phyloP scores from a whole-genome alignment of 2,329 filamentous ascomycete species.

The Alternaria conjuncta region DNA sequence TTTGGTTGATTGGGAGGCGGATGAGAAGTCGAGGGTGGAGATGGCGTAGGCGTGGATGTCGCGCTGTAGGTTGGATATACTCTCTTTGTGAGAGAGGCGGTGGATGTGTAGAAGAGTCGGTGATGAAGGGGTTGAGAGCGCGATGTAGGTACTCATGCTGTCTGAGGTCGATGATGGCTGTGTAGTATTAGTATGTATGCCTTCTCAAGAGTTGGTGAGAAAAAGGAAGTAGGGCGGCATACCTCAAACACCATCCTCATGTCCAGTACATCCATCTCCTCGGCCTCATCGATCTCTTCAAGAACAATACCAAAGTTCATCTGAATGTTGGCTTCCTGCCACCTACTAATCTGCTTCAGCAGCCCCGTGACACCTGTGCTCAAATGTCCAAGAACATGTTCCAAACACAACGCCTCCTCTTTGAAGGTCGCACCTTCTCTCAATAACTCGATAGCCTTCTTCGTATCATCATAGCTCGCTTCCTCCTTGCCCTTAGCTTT shows the following conservation, averaged over 20 bases:
- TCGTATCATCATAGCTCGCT: constrained; percentile 40
- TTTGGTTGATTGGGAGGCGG: constrained; percentile 35
- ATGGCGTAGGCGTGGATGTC: constrained; percentile 51
- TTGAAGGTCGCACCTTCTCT: constrained; percentile 53
- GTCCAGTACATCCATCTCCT: constrained; percentile 54
- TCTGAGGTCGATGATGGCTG: constrained; percentile 4
- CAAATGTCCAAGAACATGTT: constrained; percentile 45
- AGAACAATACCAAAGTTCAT: constrained; percentile 68
- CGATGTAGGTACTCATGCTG: constrained; percentile 37
- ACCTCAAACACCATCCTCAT: constrained; percentile 64
- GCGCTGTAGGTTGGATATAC: constrained; percentile 50
- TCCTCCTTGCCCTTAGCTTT: constrained; percentile 6
- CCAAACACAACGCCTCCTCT: constrained; percentile 48
- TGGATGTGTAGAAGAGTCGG: constrained; percentile 31
- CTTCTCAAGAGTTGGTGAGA: background rate
- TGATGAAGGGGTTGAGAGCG: constrained; percentile 16
- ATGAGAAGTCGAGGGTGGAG: constrained; percentile 58
- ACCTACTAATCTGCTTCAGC: constrained; percentile 50
- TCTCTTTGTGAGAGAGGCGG: constrained; percentile 43
- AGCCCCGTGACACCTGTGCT: constrained; percentile 41
- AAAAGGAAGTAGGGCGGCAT: constrained; percentile 18
- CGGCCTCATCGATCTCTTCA: constrained; percentile 44
- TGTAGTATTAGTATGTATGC: background rate
- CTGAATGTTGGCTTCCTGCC: constrained; percentile 63
- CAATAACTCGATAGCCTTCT: constrained; percentile 44